Base-by-base conservation (phyloP, 2,329 filamentous ascomycete species). In the Dactylella cylindrospora region DNA sequence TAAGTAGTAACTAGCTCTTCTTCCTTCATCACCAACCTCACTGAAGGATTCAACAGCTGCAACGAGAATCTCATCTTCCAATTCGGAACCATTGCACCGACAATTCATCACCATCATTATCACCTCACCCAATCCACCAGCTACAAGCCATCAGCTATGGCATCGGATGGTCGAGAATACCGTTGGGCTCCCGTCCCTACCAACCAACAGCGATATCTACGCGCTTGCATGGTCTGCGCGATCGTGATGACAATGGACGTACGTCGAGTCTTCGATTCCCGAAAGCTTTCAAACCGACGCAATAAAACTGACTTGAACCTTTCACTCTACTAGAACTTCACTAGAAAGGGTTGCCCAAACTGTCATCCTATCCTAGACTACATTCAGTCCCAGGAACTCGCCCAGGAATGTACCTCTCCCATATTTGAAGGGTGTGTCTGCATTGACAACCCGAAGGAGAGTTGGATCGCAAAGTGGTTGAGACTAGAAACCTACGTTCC, bases 141-240 rank as follows among this genome's bases (percentile, higher is more conserved):
- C n/a, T 39, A 13, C n/a, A 50, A 54, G 49, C 8, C 20, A 6
- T 3, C 39, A 52, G 20, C 31, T 31, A 55, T 57, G 59, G 45
- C 59, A 5, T 44, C 51, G 36, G 44, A 35, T 12, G 54, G 54
- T 17, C 57, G 49, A 2, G 59, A 52, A 22, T 64, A 64, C 51
- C 52, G 41, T 22, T 65, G 61, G 61, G 28, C 25, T 10, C 22
- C 43, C 60, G 75, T 74, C 66, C 74, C 76, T 68, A 76, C 78
- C 53, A 85, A 83, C 73, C 87, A 93, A 75, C 84, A 86, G 76
- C 88, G 90, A 75, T 84, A 88, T 73, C 81, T 95, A 68, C 90
- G 93, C 75, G 93, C 93, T 70, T 98, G 93, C 79, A 96, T 98
- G 90, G 89, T 97, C 68, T 98, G 93, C 82, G 91, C 89, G 50